Evolutionary conservation across 768 basidiomycete species (phyloP), one percentile per base, ranked within the genome.

Genomic region (Agaricus subrufescens): DNA sequence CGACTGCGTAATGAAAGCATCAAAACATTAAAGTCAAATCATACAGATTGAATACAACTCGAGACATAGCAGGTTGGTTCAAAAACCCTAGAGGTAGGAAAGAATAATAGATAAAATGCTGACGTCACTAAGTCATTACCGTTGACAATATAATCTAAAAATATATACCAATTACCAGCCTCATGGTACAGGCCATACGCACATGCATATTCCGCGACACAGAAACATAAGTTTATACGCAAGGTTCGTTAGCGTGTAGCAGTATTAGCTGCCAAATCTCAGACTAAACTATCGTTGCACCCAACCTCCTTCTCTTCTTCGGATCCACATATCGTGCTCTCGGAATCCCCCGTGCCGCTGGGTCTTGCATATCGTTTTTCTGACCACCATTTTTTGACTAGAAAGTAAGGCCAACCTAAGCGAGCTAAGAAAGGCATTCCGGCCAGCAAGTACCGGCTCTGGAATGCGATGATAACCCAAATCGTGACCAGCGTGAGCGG

Each of bases 401-500:
- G 1, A 74, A 72, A n/a, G 67, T 49, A 50, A 8, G 76, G 76
- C 74, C 74, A 76, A 10, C 60, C 63, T 0, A 76, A 61, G 9
- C 73, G 69, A 47, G 54, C 62, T 61, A 66, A 67, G 54, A 74
- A 61, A 11, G 63, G 62, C 7, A 66, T 61, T 1, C 61, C 56
- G 0, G 58, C 31, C 34, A 75, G 73, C 14, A 77, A 64, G 45
- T 72, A 69, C 30, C 70, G 73, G 62, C 72, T 75, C 58, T 84
- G 83, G 61, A 82, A 76, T 4, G 82, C 76, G 34, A 84, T 67
- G 34, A 83, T 73, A 15, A 80, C 60, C 82, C 84, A 86, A 15
- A 76, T 59, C 7, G 81, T 80, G 19, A 76, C 50, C 6, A 75
- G 10, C 0, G 83, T 87, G 42, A 86, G 66, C 0, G 74, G 63